These are phyloP conservation scores for Pichia occidentalis DNA, from an alignment of 805 yeast species.

Conservation along the genomic window DNA sequence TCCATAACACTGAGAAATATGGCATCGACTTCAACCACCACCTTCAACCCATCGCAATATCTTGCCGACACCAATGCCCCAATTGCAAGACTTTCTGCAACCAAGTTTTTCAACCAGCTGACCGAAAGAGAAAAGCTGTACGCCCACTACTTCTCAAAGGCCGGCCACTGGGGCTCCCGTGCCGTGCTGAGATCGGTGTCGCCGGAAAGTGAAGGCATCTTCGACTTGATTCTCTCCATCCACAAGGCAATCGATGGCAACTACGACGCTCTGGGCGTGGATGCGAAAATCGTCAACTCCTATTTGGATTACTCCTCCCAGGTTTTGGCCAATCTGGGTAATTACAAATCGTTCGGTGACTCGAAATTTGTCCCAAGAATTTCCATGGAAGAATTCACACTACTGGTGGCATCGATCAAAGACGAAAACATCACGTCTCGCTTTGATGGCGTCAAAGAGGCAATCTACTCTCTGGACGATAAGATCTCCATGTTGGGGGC, in stretches of 20 bases:
- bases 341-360: conserved; percentile 85
- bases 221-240: conserved; percentile 57
- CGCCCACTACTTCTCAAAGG: conserved; percentile 79
- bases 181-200: conserved; percentile 77
- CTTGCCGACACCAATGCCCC: conserved; percentile 65
- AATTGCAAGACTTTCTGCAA: conserved; percentile 61
- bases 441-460: conserved; percentile 38
- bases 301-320: conserved; percentile 74
- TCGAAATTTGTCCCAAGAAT: conserved; percentile 74
- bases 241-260: conserved; percentile 48
- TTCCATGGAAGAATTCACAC: conserved; percentile 39
- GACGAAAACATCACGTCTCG: conserved; percentile 29
- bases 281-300: conserved; percentile 31
- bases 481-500: conserved; percentile 63
- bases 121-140: conserved; percentile 55
- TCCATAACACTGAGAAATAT: conserved; percentile 1
- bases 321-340: conserved; percentile 67
- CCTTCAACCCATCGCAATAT: conserved; percentile 23
- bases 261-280: conserved; percentile 31
- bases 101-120: conserved; percentile 60
- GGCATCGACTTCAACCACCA: conserved; percentile 2
- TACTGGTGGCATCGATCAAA: conserved; percentile 38
- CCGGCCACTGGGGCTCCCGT: conserved; percentile 78
- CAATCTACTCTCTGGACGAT: conserved; percentile 44
- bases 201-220: conserved; percentile 71